A percentile compares a stretch with the other conserved stretches of the same genome.
Evolutionary conservation across 2,329 filamentous ascomycete genomes (phyloP).

Genomic region (Ceratocystiopsis sp.): DNA sequence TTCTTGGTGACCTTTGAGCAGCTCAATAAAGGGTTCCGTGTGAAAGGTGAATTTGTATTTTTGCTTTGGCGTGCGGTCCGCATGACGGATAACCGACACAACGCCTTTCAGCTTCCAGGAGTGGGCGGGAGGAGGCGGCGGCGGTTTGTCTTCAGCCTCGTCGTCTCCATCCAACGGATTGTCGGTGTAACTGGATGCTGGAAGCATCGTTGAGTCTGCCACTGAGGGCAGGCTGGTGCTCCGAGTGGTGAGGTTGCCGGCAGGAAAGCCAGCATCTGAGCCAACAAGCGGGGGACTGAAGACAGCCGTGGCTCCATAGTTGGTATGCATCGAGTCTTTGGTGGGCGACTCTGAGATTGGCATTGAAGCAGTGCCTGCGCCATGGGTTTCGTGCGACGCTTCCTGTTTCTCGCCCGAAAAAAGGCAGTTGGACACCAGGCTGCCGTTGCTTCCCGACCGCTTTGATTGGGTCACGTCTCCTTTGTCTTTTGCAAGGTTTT

Average conservation of each 20-base stretch:
- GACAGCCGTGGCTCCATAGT: no score
- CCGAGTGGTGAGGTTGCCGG: no score
- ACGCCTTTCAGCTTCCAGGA: conserved; percentile 98
- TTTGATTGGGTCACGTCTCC: conserved; percentile 6
- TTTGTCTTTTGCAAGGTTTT: conserved; percentile 13
- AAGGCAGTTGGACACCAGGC: neutral
- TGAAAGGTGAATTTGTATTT: conserved; percentile 99
- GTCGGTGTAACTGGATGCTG: conserved; percentile 20
- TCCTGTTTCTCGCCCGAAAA: neutral
- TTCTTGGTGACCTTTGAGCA: conserved; percentile 89
- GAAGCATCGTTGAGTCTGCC: conserved; percentile 22
- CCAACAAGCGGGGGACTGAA: no score
- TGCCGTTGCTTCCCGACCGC: conserved; percentile 1
- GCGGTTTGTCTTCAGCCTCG: conserved; percentile 31
- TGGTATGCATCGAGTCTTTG: no score
- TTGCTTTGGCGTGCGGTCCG: conserved; percentile 93
- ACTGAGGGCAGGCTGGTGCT: conserved; percentile 14
- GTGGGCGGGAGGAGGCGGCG: conserved; percentile 63
- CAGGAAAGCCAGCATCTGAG: no score
- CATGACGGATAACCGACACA: conserved; percentile 89
- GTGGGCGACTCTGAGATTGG: neutral
- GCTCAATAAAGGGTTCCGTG: conserved; percentile 84
- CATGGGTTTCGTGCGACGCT: neutral
- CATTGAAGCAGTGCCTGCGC: neutral
- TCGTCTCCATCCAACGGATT: conserved; percentile 14